Conservation (phyloP, 768 basidiomycete species). For the Coprinopsis marcescibilis region DNA sequence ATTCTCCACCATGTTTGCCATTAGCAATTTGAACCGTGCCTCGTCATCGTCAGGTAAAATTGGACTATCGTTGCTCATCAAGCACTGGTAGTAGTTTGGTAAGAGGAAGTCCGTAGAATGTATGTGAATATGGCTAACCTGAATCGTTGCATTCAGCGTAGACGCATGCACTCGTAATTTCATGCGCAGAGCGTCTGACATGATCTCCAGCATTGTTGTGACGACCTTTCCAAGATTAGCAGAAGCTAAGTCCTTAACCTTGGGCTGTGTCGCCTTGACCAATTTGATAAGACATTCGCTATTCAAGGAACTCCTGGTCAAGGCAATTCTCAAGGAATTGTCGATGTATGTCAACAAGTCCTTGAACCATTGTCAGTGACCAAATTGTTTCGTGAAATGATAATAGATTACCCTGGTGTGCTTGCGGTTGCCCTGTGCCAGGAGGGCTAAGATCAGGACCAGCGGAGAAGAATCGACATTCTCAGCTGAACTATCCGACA, state of each 20-base stretch:
- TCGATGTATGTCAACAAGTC: conserved; percentile 55
- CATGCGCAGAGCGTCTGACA: conserved; percentile 47
- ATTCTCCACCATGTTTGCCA: conserved; percentile 40
- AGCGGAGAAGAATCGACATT: conserved; percentile 53
- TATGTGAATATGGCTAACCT: conserved; percentile 34
- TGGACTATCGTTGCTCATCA: conserved; percentile 24
- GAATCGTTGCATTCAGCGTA: conserved; percentile 46
- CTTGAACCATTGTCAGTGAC: conserved; percentile 31
- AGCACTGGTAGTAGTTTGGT: conserved; percentile 12
- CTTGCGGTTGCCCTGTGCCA: conserved; percentile 57
- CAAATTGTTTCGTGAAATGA: not conserved
- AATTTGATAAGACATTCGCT: conserved; percentile 38
- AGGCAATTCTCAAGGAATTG: conserved; percentile 47
- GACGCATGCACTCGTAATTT: conserved; percentile 44
- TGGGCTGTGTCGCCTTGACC: conserved; percentile 36
- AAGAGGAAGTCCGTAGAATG: not conserved
- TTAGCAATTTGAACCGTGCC: conserved; percentile 24
- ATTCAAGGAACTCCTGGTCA: conserved; percentile 46
- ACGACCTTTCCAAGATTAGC: conserved; percentile 30
- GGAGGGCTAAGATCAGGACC: conserved; percentile 40
- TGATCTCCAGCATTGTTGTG: conserved; percentile 42
- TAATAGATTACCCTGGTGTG: conserved; percentile 40
- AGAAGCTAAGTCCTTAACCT: conserved; percentile 3
- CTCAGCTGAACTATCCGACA: conserved; percentile 47
- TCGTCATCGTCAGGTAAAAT: conserved; percentile 23